phyloP scores from a whole-genome alignment of 768 basidiomycete genomes.

The Naganishia vishniacii region DNA sequence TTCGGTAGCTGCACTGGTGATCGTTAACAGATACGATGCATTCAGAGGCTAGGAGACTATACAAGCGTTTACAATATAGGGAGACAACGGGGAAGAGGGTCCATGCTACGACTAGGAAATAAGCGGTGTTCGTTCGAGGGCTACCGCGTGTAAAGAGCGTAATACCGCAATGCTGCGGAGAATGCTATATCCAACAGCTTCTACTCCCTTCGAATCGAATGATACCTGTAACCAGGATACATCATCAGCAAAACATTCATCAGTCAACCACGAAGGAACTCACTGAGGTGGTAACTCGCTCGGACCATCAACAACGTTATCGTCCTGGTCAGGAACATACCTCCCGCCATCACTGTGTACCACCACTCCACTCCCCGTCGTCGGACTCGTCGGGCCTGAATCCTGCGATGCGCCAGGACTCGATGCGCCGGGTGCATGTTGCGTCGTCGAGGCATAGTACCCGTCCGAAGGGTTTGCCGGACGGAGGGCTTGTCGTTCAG shows the following conservation, averaged over 20 bases:
- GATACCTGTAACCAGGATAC: background rate
- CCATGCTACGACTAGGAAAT: no score
- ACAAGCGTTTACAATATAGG: no score
- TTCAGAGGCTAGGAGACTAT: no score
- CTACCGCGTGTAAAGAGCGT: no score
- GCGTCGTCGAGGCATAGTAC: background rate
- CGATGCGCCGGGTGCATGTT: background rate
- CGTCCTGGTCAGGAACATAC: slow-evolving; percentile 29
- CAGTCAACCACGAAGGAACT: no score
- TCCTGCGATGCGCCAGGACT: background rate
- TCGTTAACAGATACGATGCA: no score
- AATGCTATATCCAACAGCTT: background rate
- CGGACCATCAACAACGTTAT: slow-evolving; percentile 20
- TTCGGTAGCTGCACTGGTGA: no score
- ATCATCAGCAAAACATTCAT: background rate
- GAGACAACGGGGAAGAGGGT: no score
- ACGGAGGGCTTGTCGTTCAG: slow-evolving; percentile 30
- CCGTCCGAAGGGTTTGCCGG: slow-evolving; percentile 10
- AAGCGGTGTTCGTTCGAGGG: no score
- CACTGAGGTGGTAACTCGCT: slow-evolving; percentile 47
- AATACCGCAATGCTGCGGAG: no score
- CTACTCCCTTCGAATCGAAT: background rate
- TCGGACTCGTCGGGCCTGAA: background rate
- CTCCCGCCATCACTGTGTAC: slow-evolving; percentile 40
- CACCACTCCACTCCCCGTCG: slow-evolving; percentile 32